phyloP scores from a whole-genome alignment of 495 filamentous ascomycete species.

The Sporormia fimetaria region DNA sequence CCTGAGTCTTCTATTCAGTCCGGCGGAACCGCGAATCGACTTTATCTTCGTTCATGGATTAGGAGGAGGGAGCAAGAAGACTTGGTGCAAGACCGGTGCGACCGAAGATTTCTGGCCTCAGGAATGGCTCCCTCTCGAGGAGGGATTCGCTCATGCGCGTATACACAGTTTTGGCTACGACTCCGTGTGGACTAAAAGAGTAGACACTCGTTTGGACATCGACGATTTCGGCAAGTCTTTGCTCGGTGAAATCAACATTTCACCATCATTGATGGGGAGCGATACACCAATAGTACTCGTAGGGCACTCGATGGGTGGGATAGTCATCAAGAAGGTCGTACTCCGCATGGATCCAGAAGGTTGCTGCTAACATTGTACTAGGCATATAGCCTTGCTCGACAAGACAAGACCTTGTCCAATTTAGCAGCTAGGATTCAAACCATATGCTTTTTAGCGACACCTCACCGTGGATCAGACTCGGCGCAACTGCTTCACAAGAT shows the following conservation, averaged over 20 bases:
- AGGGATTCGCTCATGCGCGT: constrained; percentile 28
- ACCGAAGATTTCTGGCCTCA: constrained; percentile 31
- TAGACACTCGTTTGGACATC: constrained; percentile 9
- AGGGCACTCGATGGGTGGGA: constrained; percentile 22
- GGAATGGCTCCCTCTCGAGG: constrained; percentile 33
- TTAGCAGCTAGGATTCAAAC: constrained; percentile 33
- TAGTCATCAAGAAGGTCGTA: constrained; percentile 38
- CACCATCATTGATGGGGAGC: not conserved
- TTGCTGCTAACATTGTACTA: no score
- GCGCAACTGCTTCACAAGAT: constrained; percentile 36
- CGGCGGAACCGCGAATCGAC: no score
- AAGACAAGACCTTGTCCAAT: constrained; percentile 22
- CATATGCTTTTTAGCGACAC: constrained; percentile 44
- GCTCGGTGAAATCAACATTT: constrained; percentile 2
- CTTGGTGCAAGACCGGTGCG: constrained; percentile 6
- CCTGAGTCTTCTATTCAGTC: no score
- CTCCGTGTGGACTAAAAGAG: constrained; percentile 6
- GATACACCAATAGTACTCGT: constrained; percentile 9
- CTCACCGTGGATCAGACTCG: constrained; percentile 40
- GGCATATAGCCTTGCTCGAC: no score
- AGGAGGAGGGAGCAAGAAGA: constrained; percentile 16
- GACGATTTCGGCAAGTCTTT: constrained; percentile 15
- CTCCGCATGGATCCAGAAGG: constrained; percentile 18
- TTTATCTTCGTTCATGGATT: constrained; percentile 17
- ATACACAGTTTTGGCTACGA: constrained; percentile 36